Evolutionary conservation across 805 yeast genomes (phyloP).

Genomic region (Kodamaea jinghongensis): DNA sequence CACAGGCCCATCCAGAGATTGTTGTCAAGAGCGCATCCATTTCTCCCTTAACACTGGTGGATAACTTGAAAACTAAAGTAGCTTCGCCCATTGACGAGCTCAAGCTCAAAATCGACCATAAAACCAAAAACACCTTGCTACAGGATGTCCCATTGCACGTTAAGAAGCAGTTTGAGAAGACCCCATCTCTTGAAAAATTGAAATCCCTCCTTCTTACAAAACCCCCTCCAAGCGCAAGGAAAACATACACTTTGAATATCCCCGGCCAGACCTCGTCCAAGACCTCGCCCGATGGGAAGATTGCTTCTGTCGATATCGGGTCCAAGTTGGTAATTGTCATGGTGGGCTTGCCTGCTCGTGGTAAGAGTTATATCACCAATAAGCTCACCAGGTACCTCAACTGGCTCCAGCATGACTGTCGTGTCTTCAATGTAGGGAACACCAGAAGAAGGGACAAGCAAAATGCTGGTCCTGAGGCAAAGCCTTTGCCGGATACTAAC

Average conservation of each 20-base stretch:
- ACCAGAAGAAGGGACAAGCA: slow-evolving; percentile 76
- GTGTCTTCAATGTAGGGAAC: slow-evolving; percentile 93
- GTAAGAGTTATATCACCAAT: slow-evolving; percentile 90
- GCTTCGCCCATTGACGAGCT: slow-evolving; percentile 1
- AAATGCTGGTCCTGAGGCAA: slow-evolving; percentile 64
- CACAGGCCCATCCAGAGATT: neutral
- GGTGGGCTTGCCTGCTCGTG: slow-evolving; percentile 96
- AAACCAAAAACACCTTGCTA: slow-evolving; percentile 15
- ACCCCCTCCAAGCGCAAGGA: slow-evolving; percentile 42
- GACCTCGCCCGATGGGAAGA: slow-evolving; percentile 71
- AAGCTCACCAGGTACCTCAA: slow-evolving; percentile 86
- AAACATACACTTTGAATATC: slow-evolving; percentile 83
- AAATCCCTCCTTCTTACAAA: slow-evolving; percentile 34
- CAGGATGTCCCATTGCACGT: slow-evolving; percentile 34
- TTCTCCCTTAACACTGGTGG: slow-evolving; percentile 12
- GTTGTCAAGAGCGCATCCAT: slow-evolving; percentile 8
- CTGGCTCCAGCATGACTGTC: slow-evolving; percentile 89
- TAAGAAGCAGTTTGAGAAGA: slow-evolving; percentile 37
- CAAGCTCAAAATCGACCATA: slow-evolving; percentile 9
- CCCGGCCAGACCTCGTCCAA: slow-evolving; percentile 88
- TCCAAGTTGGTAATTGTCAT: slow-evolving; percentile 87
- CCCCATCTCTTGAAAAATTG: slow-evolving; percentile 40
- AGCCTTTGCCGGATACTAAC: slow-evolving; percentile 50
- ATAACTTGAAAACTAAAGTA: slow-evolving; percentile 1
- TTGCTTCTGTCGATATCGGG: slow-evolving; percentile 66